A percentile compares a stretch with the other conserved stretches of the same genome.
Evolutionary conservation across 192 early-diverging fungal species (phyloP).

Genomic region (Rhizoclosmatium sp.): DNA sequence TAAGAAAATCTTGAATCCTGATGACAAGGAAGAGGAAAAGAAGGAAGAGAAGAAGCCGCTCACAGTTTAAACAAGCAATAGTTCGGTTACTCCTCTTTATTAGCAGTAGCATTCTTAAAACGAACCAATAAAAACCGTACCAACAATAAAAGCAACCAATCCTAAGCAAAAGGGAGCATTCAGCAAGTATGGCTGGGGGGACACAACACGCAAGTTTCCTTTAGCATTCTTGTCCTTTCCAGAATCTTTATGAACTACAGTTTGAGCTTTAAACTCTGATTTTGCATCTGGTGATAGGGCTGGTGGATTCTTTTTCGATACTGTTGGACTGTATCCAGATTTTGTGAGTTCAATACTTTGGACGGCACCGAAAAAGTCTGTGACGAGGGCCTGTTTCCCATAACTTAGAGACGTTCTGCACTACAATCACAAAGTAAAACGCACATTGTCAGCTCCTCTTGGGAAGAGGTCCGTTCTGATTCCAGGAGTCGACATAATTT

Average conservation of each 20-base stretch:
- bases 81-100: too few species aligned
- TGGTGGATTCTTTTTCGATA: neutral
- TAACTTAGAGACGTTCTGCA: neutral
- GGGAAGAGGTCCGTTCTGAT: conserved; percentile 85
- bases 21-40: too few species aligned
- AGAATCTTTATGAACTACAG: neutral
- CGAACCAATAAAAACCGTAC: neutral
- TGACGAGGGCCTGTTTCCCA: conserved; percentile 68
- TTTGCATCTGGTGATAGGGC: neutral
- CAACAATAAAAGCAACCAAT: neutral
- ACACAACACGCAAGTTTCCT: conserved; percentile 2
- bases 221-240: neutral
- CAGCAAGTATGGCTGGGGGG: neutral
- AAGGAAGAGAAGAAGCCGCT: too few species aligned
- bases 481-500: conserved; percentile 85
- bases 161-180: conserved; percentile 18
- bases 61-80: too few species aligned
- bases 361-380: conserved; percentile 97
- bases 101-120: too few species aligned
- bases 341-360: conserved; percentile 86
- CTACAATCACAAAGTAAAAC: neutral
- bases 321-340: conserved; percentile 17
- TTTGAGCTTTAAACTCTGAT: neutral
- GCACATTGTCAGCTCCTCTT: conserved; percentile 79
- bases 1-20: too few species aligned